Conservation (phyloP, 2,329 filamentous ascomycete genomes). For the Microascus cirrosus region DNA sequence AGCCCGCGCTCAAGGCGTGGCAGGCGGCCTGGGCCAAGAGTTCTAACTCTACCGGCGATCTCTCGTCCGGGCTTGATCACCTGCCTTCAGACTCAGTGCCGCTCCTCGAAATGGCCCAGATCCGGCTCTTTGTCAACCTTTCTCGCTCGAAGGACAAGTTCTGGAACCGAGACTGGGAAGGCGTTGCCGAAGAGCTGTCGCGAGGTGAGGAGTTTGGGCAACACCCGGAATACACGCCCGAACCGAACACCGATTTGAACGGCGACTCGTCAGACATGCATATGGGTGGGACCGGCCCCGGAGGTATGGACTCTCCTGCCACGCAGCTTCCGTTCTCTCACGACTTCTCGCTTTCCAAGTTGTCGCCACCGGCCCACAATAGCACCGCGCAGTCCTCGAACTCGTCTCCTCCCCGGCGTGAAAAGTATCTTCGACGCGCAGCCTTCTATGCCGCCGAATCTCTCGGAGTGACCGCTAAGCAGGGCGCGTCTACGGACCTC, state of each 20-base stretch:
- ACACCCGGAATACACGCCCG: slow-evolving; percentile 54
- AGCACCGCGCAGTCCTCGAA: slow-evolving; percentile 15
- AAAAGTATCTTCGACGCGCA: slow-evolving; percentile 85
- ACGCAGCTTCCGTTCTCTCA: slow-evolving; percentile 37
- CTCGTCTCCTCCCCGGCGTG: slow-evolving; percentile 55
- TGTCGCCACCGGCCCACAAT: slow-evolving; percentile 7
- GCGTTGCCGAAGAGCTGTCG: slow-evolving; percentile 78
- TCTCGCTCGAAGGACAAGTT: slow-evolving; percentile 85
- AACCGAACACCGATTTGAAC: slow-evolving; percentile 32
- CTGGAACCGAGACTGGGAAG: slow-evolving; percentile 88
- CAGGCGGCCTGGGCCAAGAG: slow-evolving; percentile 85
- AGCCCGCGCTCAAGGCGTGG: slow-evolving; percentile 89
- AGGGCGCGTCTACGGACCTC: slow-evolving; percentile 77
- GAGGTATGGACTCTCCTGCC: slow-evolving; percentile 39
- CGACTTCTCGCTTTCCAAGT: slow-evolving; percentile 28
- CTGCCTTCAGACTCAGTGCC: slow-evolving; percentile 86
- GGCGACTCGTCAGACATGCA: slow-evolving; percentile 35
- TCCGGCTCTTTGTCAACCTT: slow-evolving; percentile 88
- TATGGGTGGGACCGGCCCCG: slow-evolving; percentile 28
- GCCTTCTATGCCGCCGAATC: slow-evolving; percentile 92
- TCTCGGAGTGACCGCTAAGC: slow-evolving; percentile 74
- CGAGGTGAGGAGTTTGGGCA: slow-evolving; percentile 65
- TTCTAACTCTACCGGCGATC: slow-evolving; percentile 24
- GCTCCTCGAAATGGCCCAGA: slow-evolving; percentile 81
- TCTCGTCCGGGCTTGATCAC: slow-evolving; percentile 21